phyloP scores from a whole-genome alignment of 345 rosid genomes.

The Euphorbia lathyris region DNA sequence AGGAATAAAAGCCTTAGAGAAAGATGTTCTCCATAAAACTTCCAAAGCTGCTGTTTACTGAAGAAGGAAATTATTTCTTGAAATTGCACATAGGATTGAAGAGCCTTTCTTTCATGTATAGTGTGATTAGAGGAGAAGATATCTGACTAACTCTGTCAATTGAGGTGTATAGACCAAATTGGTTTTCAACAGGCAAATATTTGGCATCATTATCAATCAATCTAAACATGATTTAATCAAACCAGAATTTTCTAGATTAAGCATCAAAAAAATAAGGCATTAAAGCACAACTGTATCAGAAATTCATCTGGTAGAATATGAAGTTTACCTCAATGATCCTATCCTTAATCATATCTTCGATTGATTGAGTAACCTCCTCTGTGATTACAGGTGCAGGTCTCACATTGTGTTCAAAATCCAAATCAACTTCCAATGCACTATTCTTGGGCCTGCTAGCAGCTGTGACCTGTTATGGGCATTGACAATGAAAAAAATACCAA shows the following conservation, averaged over 20 bases:
- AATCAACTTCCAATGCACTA: slow-evolving; percentile 93
- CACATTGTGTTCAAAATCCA: slow-evolving; percentile 92
- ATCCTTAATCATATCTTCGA: slow-evolving; percentile 79
- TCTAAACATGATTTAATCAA: background rate
- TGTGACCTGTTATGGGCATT: slow-evolving; percentile 50
- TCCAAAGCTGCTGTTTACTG: background rate
- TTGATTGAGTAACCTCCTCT: slow-evolving; percentile 83
- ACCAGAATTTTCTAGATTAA: background rate
- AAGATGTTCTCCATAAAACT: background rate
- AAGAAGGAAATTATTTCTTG: background rate
- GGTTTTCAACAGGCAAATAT: background rate
- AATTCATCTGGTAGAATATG: background rate
- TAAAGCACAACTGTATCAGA: background rate
- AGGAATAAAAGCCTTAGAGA: background rate
- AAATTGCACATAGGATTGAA: background rate
- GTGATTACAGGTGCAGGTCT: slow-evolving; percentile 94
- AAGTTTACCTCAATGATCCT: slow-evolving; percentile 67
- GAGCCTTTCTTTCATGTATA: background rate
- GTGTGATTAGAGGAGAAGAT: background rate
- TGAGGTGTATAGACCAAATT: background rate
- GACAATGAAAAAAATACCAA: background rate
- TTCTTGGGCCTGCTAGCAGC: slow-evolving; percentile 87
- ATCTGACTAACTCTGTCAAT: background rate
- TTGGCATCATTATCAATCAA: background rate
- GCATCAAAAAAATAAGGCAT: background rate